Base-by-base conservation (phyloP, 768 basidiomycete species). In the Chalciporus chontae region DNA sequence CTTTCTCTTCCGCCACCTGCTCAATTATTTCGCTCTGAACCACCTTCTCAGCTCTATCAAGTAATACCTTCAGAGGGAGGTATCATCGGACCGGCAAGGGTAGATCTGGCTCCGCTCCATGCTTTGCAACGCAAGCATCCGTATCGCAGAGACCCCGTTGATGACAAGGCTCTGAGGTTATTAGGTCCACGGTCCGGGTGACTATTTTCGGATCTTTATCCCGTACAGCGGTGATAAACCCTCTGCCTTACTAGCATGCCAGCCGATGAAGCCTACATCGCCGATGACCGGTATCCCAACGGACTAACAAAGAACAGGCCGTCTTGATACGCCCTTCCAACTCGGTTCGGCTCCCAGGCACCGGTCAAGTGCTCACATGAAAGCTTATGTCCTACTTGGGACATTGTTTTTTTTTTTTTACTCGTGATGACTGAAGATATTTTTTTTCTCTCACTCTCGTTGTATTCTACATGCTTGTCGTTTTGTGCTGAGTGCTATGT, bases 91-190 rank as follows among this genome's bases (percentile, higher is more conserved):
- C 51, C 66, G 4, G 53, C 60, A 14, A 64, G 69, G 29, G 66
- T 73, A 31, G 75, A 74, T 50, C 74, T 87, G 14, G 81, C 79
- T 7, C 84, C 85, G 13, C 71, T 88, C 43, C 70, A 77, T 46
- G 69, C 77, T 17, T 69, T 85, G 48, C 74, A 72, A 40, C 75
- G 81, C 18, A 69, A 63, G 38, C 79, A 80, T 55, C 76, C 79
- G 7, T 86, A 83, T 48, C 72, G 76, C 43, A 76, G 86, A 49
- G 74, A 83, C 48, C 81, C 80, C 21, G 57, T 73, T 24, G 86
- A 88, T 63, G 86, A 87, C 56, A 75, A 73, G 51, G 75, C 78
- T 34, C 62, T 88, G 58, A 73, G 84, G 34, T 63, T 77, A 45
- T 68, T 83, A 40, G 65, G 67, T 34, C 66, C 71, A 42, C 69